Base-by-base conservation (phyloP, 345 rosid species). In the Brassica napus region DNA sequence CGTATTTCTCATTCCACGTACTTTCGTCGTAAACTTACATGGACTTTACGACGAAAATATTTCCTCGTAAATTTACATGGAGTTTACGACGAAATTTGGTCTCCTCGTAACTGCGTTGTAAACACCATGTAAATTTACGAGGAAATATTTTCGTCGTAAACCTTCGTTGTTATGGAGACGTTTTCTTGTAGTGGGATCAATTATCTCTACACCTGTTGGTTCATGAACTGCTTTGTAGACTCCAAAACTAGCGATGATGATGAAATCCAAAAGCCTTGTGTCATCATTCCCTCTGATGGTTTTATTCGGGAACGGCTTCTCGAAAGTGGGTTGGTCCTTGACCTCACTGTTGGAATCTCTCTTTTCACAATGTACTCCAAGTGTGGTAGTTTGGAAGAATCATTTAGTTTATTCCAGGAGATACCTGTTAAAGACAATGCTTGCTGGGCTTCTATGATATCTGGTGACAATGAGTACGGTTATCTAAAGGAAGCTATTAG, bases 281-380 rank as follows among this genome's bases (percentile, higher is more conserved):
- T 70, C 76, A 11, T 59, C 65, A 5, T 73, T 72, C 37, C n/a
- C 62, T 58, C 18, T 26, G 81, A 44, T 66, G 28, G 1, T 61
- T 75, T 44, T 66, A 28, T 11, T 67, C 0, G 73, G 77, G 24
- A 71, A 77, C 34, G 54, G n/a, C 10, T 72, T 76, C 59, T 76
- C 72, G 12, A 81, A 85, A 82, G 81, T 52, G 91, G 92, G 49
- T 71, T 87, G 77, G 60, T 86, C 47, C 73, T 68, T 42, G 84
- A 87, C 84, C 87, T 89, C 73, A 86, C 86, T 3, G 94, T 92
- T 61, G 85, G 89, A 26, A 84, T 91, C 83, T 87, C 96, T 54
- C 91, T 91, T 79, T 87, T 84, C 71, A 91, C 92, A 37, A 84
- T 92, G 90, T 92, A 91, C 83, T 91, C 97, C 24, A 89, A 91